phyloP scores from a whole-genome alignment of 2,329 filamentous ascomycete genomes.

The Neofusicoccum parvum region DNA sequence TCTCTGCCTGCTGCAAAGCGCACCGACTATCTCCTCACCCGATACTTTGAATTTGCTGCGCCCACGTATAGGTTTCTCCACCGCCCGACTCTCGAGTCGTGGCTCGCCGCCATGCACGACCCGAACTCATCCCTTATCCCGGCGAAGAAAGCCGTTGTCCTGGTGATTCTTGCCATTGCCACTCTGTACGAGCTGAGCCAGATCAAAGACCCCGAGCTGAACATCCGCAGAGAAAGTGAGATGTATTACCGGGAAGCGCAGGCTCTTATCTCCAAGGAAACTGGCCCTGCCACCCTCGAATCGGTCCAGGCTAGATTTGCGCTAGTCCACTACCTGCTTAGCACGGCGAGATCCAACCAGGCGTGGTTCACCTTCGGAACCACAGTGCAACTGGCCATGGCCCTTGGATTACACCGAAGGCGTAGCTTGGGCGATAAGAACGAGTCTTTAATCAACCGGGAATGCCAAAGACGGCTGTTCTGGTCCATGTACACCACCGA shows the following conservation, averaged over 20 bases:
- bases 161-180: constrained; percentile 48
- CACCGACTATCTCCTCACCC: constrained; percentile 42
- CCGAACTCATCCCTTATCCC: constrained; percentile 33
- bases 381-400: constrained; percentile 55
- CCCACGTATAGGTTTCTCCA: constrained; percentile 63
- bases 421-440: neutral
- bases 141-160: constrained; percentile 39
- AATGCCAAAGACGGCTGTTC: constrained; percentile 62
- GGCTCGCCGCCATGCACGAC: constrained; percentile 35
- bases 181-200: constrained; percentile 35
- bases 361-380: constrained; percentile 64
- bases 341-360: constrained; percentile 61
- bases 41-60: constrained; percentile 64
- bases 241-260: constrained; percentile 49
- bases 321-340: constrained; percentile 61
- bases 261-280: constrained; percentile 51
- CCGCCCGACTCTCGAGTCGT: constrained; percentile 54
- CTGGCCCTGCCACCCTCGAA: constrained; percentile 57
- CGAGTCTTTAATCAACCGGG: constrained; percentile 39
- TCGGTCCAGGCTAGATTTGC: constrained; percentile 61
- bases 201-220: constrained; percentile 6
- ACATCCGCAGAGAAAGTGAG: constrained; percentile 40
- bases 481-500: constrained; percentile 66
- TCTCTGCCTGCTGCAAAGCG: neutral
- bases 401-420: constrained; percentile 35